phyloP scores from a whole-genome alignment of 805 yeast species.

The Schwanniomyces yamadae region DNA sequence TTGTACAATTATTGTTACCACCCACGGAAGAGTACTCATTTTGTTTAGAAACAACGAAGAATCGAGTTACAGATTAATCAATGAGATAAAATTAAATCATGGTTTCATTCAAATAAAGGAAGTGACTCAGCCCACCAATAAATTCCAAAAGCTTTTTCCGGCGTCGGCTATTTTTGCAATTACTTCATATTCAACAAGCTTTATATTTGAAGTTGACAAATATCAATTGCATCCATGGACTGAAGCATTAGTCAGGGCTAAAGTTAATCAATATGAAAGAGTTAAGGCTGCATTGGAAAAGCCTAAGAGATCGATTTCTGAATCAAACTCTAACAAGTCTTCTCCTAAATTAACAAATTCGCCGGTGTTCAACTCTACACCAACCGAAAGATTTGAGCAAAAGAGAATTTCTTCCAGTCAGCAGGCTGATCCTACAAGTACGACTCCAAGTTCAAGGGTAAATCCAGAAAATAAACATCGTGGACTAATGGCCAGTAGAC shows the following conservation, averaged over 20 bases:
- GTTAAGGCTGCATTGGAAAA: background rate
- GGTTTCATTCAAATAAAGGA: slow-evolving; percentile 59
- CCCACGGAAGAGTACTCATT: slow-evolving; percentile 61
- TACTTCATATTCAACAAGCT: slow-evolving; percentile 52
- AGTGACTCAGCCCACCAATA: slow-evolving; percentile 37
- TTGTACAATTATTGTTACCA: slow-evolving; percentile 58
- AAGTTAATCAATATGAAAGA: slow-evolving; percentile 49
- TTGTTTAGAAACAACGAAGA: slow-evolving; percentile 45
- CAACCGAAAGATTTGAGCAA: background rate
- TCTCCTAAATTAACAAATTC: slow-evolving; percentile 24
- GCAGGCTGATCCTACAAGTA: background rate
- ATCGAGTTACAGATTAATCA: slow-evolving; percentile 44
- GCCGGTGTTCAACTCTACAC: slow-evolving; percentile 16
- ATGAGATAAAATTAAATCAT: slow-evolving; percentile 55
- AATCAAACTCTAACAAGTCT: slow-evolving; percentile 1
- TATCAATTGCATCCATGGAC: slow-evolving; percentile 59
- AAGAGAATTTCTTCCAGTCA: background rate
- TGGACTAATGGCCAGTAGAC: slow-evolving; percentile 4
- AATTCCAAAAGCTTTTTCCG: slow-evolving; percentile 29
- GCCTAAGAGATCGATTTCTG: slow-evolving; percentile 1
- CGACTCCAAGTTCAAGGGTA: background rate
- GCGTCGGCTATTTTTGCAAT: slow-evolving; percentile 54
- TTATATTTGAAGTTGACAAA: slow-evolving; percentile 56
- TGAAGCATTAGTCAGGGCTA: slow-evolving; percentile 48
- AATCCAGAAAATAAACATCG: slow-evolving; percentile 1